A percentile compares a stretch with the other conserved stretches of the same genome.
Conservation (phyloP, 768 basidiomycete genomes). For the Clitopilus passeckerianus region DNA sequence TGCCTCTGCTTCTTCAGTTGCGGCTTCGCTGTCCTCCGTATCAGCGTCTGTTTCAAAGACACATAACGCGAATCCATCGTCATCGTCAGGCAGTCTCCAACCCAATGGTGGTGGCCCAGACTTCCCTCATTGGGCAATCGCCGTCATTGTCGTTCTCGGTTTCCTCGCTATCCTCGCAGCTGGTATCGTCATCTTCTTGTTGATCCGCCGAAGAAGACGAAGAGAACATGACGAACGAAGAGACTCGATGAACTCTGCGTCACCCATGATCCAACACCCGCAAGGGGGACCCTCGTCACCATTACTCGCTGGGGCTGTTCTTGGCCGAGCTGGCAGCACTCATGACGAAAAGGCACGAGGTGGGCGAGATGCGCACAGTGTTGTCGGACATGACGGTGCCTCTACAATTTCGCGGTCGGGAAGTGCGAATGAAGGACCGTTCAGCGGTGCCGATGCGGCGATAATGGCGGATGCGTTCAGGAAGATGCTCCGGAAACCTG, state of each 20-base stretch:
- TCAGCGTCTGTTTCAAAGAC: slow-evolving; percentile 15
- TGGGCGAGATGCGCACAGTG: slow-evolving; percentile 29
- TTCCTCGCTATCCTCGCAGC: slow-evolving; percentile 75
- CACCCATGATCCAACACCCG: slow-evolving; percentile 77
- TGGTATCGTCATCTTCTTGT: slow-evolving; percentile 65
- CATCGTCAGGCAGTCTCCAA: slow-evolving; percentile 43
- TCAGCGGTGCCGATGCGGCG: slow-evolving; percentile 83
- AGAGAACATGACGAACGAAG: slow-evolving; percentile 40
- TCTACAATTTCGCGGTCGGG: slow-evolving; percentile 64
- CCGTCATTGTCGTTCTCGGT: slow-evolving; percentile 82
- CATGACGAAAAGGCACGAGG: not conserved
- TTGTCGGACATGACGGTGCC: slow-evolving; percentile 64
- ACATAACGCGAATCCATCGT: slow-evolving; percentile 6
- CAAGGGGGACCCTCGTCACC: slow-evolving; percentile 27
- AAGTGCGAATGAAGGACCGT: slow-evolving; percentile 61
- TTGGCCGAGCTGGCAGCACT: not conserved
- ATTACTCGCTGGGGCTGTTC: slow-evolving; percentile 24
- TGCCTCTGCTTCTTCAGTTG: slow-evolving; percentile 34
- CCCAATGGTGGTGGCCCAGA: slow-evolving; percentile 21
- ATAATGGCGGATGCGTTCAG: slow-evolving; percentile 93
- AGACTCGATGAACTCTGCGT: slow-evolving; percentile 72
- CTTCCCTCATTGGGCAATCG: slow-evolving; percentile 90
- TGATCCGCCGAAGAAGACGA: slow-evolving; percentile 63
- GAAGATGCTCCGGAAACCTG: slow-evolving; percentile 83
- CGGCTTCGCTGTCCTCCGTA: slow-evolving; percentile 31